Conservation (phyloP, 2,329 filamentous ascomycete species). For the Celoporthe dispersa region DNA sequence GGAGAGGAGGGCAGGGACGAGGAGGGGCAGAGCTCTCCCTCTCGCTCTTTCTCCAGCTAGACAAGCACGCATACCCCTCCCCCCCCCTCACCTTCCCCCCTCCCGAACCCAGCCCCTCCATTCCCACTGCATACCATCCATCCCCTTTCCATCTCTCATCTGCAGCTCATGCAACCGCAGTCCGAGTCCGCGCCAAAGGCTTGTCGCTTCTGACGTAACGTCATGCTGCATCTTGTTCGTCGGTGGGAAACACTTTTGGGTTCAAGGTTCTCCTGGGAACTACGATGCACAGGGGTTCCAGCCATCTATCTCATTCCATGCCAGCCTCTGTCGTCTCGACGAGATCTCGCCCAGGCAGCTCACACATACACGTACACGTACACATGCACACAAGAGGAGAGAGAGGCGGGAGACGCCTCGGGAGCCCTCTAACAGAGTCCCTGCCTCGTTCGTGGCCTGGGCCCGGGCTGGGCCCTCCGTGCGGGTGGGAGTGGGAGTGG, state of each 20-base stretch:
- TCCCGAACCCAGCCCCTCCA: constrained; percentile 13
- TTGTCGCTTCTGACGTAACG: constrained; percentile 14
- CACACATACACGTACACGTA: background rate
- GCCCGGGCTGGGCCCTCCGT: background rate
- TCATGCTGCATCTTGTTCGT: constrained; percentile 25
- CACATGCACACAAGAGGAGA: background rate
- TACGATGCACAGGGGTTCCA: background rate
- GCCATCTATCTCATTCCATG: constrained; percentile 2
- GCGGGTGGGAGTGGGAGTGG: constrained; percentile 1
- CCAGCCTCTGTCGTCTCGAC: background rate
- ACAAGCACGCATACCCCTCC: background rate
- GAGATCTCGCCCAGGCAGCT: background rate
- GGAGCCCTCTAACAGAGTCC: background rate
- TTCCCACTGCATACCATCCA: background rate
- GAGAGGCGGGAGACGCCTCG: background rate
- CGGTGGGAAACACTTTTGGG: background rate
- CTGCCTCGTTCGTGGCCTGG: background rate
- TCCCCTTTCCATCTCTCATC: background rate
- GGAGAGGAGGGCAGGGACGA: background rate
- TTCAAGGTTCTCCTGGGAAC: background rate
- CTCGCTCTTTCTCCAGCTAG: background rate
- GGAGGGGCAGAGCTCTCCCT: background rate
- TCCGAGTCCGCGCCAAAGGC: constrained; percentile 28
- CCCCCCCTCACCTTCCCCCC: background rate
- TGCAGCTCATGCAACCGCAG: constrained; percentile 17